Percentiles rank a stretch among this genome's conserved stretches.
These are phyloP conservation scores for Suillus decipiens DNA, from an alignment of 768 basidiomycete genomes.

Conservation along the genomic window DNA sequence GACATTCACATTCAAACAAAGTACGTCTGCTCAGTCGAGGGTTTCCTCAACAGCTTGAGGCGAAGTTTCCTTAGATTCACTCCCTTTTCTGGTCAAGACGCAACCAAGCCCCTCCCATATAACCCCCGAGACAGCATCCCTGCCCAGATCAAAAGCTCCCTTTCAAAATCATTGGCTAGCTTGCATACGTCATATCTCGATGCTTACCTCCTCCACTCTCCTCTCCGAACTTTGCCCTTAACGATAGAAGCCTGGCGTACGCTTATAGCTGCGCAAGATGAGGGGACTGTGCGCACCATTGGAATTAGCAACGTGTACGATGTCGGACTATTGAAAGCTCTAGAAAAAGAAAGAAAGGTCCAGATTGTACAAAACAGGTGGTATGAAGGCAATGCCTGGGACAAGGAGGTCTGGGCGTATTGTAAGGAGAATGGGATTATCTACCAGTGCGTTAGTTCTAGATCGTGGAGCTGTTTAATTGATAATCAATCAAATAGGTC, in stretches of 20 bases:
- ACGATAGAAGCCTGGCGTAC: conserved; percentile 72
- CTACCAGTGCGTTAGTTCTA: conserved; percentile 59
- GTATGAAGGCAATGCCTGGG: conserved; percentile 82
- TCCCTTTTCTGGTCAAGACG: conserved; percentile 71
- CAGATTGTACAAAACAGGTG: conserved; percentile 85
- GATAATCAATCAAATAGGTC: conserved; percentile 49
- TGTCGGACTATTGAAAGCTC: conserved; percentile 49
- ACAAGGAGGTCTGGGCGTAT: conserved; percentile 60
- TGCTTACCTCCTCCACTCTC: conserved; percentile 78
- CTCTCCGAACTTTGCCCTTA: conserved; percentile 54
- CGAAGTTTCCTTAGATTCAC: conserved; percentile 57
- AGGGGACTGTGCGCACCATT: conserved; percentile 62
- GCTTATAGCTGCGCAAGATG: conserved; percentile 61
- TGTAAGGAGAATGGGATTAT: conserved; percentile 64
- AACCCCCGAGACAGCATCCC: conserved; percentile 51
- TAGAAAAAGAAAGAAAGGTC: conserved; percentile 56
- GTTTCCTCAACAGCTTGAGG: neutral
- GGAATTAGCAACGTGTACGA: conserved; percentile 84
- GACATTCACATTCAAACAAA: conserved; percentile 83
- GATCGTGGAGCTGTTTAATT: neutral
- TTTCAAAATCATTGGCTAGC: conserved; percentile 64
- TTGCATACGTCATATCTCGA: conserved; percentile 76
- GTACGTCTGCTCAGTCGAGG: conserved; percentile 35
- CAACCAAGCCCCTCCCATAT: conserved; percentile 72
- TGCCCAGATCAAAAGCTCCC: conserved; percentile 63